phyloP scores from a whole-genome alignment of 2,329 filamentous ascomycete species.

The Hyphodiscus sp. region DNA sequence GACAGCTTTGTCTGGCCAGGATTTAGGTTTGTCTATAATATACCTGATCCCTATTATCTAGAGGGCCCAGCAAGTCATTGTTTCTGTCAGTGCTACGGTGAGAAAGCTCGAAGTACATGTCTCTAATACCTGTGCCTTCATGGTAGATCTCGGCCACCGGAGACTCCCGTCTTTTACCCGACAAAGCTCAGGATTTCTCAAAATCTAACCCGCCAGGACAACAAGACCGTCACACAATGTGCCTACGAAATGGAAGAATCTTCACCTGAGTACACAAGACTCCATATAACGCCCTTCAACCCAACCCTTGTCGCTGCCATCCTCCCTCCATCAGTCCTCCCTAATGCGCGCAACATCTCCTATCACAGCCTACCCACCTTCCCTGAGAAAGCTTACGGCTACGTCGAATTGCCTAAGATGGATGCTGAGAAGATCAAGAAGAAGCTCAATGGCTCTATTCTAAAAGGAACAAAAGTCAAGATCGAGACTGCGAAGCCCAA shows the following conservation, averaged over 20 bases:
- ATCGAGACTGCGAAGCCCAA: slow-evolving; percentile 74
- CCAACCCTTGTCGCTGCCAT: slow-evolving; percentile 65
- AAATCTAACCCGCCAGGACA: slow-evolving; percentile 1
- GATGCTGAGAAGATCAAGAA: slow-evolving; percentile 89
- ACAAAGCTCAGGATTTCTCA: background rate
- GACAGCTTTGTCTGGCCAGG: too few relatives aligned
- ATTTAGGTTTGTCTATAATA: too few relatives aligned
- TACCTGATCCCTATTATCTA: too few relatives aligned
- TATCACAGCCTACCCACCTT: slow-evolving; percentile 82
- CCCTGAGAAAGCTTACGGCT: slow-evolving; percentile 86
- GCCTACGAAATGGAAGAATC: slow-evolving; percentile 11
- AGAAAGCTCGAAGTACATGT: too few relatives aligned
- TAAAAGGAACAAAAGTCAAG: slow-evolving; percentile 79
- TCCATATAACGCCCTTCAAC: slow-evolving; percentile 87
- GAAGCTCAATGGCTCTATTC: slow-evolving; percentile 79
- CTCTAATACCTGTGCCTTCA: too few relatives aligned
- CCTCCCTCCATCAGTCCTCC: slow-evolving; percentile 60
- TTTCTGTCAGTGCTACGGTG: too few relatives aligned
- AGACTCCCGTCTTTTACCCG: slow-evolving; percentile 1
- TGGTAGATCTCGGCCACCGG: background rate
- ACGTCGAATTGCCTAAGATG: slow-evolving; percentile 70
- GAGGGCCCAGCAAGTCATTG: too few relatives aligned
- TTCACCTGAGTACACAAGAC: slow-evolving; percentile 40
- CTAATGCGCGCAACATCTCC: slow-evolving; percentile 72
- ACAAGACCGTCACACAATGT: slow-evolving; percentile 1